phyloP scores from a whole-genome alignment of 2,329 filamentous ascomycete species.

The Cadophora sp. region DNA sequence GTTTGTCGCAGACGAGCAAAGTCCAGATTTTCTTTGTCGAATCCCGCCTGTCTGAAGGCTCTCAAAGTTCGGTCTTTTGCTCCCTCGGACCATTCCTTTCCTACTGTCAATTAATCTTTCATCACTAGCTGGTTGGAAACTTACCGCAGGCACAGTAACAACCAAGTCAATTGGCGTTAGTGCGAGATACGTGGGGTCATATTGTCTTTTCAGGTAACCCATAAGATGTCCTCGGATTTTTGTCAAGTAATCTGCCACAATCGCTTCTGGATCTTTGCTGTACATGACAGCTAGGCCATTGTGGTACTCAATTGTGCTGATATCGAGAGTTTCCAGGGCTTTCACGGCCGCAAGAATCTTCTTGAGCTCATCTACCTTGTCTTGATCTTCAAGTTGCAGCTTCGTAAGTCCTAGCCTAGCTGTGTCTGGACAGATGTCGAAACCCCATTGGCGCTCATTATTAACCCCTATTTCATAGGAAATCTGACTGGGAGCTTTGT shows the following conservation, averaged over 20 bases:
- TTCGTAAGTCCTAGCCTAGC: not conserved
- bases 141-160: not conserved
- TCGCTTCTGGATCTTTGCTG: not conserved
- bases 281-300: not conserved
- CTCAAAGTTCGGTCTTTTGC: not conserved
- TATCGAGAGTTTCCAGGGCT: not conserved
- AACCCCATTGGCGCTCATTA: not conserved
- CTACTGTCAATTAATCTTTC: not conserved
- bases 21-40: not conserved
- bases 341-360: not conserved
- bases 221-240: not conserved
- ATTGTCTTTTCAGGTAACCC: not conserved
- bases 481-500: not conserved
- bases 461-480: not conserved
- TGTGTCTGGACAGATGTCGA: not conserved
- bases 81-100: not conserved
- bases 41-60: not conserved
- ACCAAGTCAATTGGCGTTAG: not conserved
- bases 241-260: not conserved
- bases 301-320: not conserved
- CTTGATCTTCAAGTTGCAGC: not conserved
- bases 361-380: not conserved
- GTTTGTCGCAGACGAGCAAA: not conserved
- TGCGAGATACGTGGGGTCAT: not conserved
- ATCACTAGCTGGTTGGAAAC: not conserved